Conservation (phyloP, 1,284 basidiomycete species). For the Pascua guehoae region DNA sequence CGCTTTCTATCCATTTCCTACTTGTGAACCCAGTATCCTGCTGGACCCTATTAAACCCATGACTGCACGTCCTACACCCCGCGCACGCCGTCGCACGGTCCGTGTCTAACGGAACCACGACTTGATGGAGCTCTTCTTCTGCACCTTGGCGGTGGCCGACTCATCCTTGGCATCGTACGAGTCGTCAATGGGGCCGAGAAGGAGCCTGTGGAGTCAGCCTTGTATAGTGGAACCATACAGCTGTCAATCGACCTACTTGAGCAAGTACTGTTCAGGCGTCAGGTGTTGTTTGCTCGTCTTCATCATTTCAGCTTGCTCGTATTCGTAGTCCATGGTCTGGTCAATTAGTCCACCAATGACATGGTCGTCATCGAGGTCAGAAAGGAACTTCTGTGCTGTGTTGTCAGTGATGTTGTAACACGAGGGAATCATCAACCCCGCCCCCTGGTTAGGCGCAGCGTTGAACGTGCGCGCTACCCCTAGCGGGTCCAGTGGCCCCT, state of each 20-base stretch:
- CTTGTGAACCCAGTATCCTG: too few species aligned
- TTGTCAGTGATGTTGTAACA: constrained; percentile 15
- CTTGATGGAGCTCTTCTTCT: too few species aligned
- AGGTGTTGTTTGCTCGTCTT: not conserved
- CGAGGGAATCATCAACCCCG: too few species aligned
- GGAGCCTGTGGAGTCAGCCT: constrained; percentile 43
- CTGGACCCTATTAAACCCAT: too few species aligned
- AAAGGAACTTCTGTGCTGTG: constrained; percentile 51
- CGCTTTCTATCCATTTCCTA: too few species aligned
- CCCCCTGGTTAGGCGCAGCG: too few species aligned
- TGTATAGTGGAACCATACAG: constrained; percentile 20
- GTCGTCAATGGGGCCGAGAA: constrained; percentile 37
- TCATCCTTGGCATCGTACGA: constrained; percentile 43
- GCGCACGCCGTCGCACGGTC: too few species aligned
- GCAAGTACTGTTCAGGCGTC: constrained; percentile 2
- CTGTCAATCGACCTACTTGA: constrained; percentile 3
- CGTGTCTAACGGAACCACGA: too few species aligned
- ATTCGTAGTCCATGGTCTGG: constrained; percentile 49
- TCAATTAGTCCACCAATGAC: constrained; percentile 49
- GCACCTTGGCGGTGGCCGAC: not conserved
- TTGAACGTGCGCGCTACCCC: too few species aligned
- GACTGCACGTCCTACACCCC: too few species aligned
- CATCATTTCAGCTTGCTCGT: constrained; percentile 49
- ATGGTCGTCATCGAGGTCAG: constrained; percentile 51
- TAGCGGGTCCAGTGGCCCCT: too few species aligned